Base-by-base conservation (phyloP, 2,329 filamentous ascomycete species). In the Verticillium longisporum region DNA sequence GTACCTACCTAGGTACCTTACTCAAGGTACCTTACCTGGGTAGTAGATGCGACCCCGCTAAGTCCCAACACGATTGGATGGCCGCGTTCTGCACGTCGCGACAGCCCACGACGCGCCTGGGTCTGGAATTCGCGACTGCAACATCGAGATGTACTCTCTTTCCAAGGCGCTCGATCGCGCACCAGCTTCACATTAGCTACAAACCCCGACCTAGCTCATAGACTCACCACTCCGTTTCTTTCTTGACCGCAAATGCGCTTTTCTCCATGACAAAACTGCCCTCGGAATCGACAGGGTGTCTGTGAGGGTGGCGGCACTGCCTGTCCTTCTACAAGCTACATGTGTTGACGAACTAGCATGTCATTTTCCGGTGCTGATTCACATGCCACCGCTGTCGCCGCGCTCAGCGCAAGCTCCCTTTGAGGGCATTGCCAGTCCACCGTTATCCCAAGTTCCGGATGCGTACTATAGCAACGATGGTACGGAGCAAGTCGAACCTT, bases 401-500 rank as follows among this genome's bases (percentile, higher is more conserved):
- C 66, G 70, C 70, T 69, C 72, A 69, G 70, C 68, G 70, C 71
- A 70, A 68, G 70, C 72, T 69, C 66, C 67, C 57, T 69, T 69
- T 67, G 72, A 73, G 69, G 72, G 72, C 70, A 70, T 66, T 68
- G 64, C 66, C 66, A 68, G 66, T 62, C 65, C 67, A 60, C 65
- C 68, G 59, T 62, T 65, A 56, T 64, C 64, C 55, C 65, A 64
- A 50, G 66, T 62, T 58, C 66, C 65, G 53, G 77, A 79, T 34
- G 70, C 75, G 14, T 83, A 81, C 68, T 86, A 89, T 68, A 83
- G 83, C 60, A 86, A 88, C 67, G 76, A 87, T 75, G 86, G 86
- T 87, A 67, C 37, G 41, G 10, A 26, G 11, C 9, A 15, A 45
- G 15, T 13, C 34, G 9, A n/a, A 18, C 13, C n/a, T 14, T 45